phyloP scores from a whole-genome alignment of 352 stramenopile genomes.

The Peronospora belbahrii region DNA sequence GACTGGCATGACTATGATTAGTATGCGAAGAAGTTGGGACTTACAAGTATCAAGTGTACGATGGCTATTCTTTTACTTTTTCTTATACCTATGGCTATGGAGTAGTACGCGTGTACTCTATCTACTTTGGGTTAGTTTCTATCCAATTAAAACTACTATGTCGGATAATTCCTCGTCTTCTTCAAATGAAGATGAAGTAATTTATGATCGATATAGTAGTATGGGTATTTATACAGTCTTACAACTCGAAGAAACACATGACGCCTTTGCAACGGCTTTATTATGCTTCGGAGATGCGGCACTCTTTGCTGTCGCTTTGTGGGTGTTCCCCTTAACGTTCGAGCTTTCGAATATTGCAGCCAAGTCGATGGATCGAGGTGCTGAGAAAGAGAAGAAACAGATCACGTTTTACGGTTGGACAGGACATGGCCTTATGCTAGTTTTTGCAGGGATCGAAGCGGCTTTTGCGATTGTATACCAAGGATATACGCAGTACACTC shows the following conservation, averaged over 20 bases:
- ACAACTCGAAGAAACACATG: constrained; percentile 28
- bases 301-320: constrained; percentile 36
- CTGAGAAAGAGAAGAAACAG: constrained; percentile 34
- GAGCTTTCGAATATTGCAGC: constrained; percentile 42
- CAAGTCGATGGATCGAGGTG: constrained; percentile 43
- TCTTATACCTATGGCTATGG: constrained; percentile 41
- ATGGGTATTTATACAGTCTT: constrained; percentile 38
- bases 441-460: constrained; percentile 26
- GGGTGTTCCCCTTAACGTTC: constrained; percentile 43
- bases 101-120: constrained; percentile 32
- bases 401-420: constrained; percentile 26
- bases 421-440: constrained; percentile 21
- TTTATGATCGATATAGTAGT: constrained; percentile 32
- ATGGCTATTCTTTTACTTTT: constrained; percentile 59
- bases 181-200: constrained; percentile 16
- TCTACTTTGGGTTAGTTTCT: constrained; percentile 32
- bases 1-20: constrained; percentile 34
- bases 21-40: constrained; percentile 35
- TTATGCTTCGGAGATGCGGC: constrained; percentile 33
- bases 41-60: constrained; percentile 45
- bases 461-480: constrained; percentile 24
- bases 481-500: constrained; percentile 48
- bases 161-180: constrained; percentile 15
- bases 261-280: constrained; percentile 22
- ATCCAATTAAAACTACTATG: constrained; percentile 18